Evolutionary conservation across 345 rosid species (phyloP), one percentile per base, ranked within the genome.

Genomic region (Gossypium rotundifolium): DNA sequence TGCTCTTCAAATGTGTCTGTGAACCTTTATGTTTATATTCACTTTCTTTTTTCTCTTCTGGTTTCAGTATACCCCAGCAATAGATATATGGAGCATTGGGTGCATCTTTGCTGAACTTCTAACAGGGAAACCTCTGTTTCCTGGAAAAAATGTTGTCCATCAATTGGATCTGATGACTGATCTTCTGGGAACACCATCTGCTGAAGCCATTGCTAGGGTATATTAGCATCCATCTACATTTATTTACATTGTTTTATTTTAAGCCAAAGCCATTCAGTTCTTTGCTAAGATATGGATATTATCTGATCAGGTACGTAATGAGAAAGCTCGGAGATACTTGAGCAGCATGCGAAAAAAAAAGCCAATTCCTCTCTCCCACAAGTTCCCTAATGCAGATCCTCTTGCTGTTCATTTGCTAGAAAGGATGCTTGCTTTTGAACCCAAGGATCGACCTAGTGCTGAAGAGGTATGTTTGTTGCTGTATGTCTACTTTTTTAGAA

Each of bases 161-260:
- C 98, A 94, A 72, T 76, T 94, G 85, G 98, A 94, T 81, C 80
- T 94, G 81, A 92, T 94, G 92, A 94, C 98, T 55, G 98, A 94
- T 79, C 85, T 90, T 75, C 72, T 94, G 89, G 98, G 98, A 79
- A 88, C 93, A 5, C 98, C 98, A 68, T 88, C 98, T 49, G 83
- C 90, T 1, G 98, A 94, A 83, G 94, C 97, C 81, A 92, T 90
- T 85, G 93, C 94, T 27, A 87, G 98, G 89, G 97, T 94, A 51
- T 70, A 88, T 76, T 57, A 75, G n/a, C 23, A 10, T 20, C 74
- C 23, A 12, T 75, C 51, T 58, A 59, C 60, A 22, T 73, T 51
- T 77, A 23, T 73, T 80, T 22, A 10, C 6, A 5, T 44, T 11
- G n/a, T 38, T 53, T 12, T 46, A 9, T 59, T 53, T 67, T 55